Evolutionary conservation across 2,329 filamentous ascomycete genomes (phyloP), one percentile per base, ranked within the genome.

Genomic region (Simplicillium sp.): DNA sequence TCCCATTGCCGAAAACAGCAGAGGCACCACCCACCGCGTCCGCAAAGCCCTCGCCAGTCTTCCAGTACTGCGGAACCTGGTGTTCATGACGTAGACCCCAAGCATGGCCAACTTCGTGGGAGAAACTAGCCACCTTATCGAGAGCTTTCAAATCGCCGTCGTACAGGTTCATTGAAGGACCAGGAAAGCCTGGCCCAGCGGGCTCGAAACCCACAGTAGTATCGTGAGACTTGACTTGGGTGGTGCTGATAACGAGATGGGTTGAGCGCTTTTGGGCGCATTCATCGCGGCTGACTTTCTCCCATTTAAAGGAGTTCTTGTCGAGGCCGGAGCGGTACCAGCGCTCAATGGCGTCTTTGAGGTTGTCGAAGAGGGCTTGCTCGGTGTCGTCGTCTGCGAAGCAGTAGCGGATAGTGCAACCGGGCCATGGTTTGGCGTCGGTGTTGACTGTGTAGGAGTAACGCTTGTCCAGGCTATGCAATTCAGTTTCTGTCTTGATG

Each of bases 11-110:
- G 12, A 31, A 29, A 13, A 41, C 14, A 36, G 34, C 29, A 29
- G n/a, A n/a, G n/a, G n/a, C n/a, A n/a, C 39, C 41, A 37, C 32
- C 38, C 34, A 29, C 17, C 15, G 32, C 34, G 25, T 37, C 33
- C 3, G 15, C n/a, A 15, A 29, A 38, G 20, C 28, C 20, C 25
- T 38, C 37, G 32, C 41, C 36, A 9, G 11, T 31, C 3, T 17
- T 11, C 54, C 54, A 56, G 37, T 44, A 55, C 28, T 39, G 18
- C 11, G 46, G 48, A 42, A 53, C 53, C 41, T 55, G 53, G 42
- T 56, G 54, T 40, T 54, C 53, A 41, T 55, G 54, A 36, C 36
- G 38, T 6, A 55, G 46, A 15, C 54, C 54, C 51, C 52, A 54
- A 33, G 46, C 48, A 37, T 56, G 52, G 37, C 54, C 54, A 3